Conservation (phyloP, 2,329 filamentous ascomycete genomes). For the Colletotrichum sublineola region DNA sequence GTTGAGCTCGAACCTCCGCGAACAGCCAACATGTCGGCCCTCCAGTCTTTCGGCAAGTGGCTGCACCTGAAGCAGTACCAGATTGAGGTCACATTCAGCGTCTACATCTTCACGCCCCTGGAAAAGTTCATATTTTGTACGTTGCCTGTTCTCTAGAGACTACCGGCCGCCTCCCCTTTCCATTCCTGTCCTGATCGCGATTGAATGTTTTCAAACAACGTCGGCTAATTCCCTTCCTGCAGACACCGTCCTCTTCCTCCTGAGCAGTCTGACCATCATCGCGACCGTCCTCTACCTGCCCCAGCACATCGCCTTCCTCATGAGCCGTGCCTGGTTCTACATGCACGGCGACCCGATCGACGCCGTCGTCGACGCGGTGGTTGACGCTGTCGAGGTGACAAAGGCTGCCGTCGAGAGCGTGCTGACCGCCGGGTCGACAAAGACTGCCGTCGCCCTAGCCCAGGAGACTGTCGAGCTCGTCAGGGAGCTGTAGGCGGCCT, state of each 20-base stretch:
- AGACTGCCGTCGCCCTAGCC: slow-evolving; percentile 36
- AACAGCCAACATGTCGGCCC: slow-evolving; percentile 50
- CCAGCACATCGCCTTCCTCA: slow-evolving; percentile 86
- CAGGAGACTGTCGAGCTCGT: slow-evolving; percentile 48
- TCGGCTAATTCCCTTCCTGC: slow-evolving; percentile 26
- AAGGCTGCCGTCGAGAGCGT: slow-evolving; percentile 55
- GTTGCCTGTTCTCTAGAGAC: slow-evolving; percentile 51
- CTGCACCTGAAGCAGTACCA: slow-evolving; percentile 96
- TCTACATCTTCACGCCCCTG: slow-evolving; percentile 97
- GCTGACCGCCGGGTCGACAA: slow-evolving; percentile 44
- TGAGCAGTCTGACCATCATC: slow-evolving; percentile 87
- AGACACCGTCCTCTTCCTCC: slow-evolving; percentile 94
- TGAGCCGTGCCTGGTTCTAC: slow-evolving; percentile 93
- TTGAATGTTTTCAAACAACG: not conserved
- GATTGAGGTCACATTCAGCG: slow-evolving; percentile 95
- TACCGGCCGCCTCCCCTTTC: not conserved
- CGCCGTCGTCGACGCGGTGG: slow-evolving; percentile 74
- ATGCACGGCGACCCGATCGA: slow-evolving; percentile 82
- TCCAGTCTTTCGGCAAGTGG: slow-evolving; percentile 79
- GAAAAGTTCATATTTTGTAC: slow-evolving; percentile 98
- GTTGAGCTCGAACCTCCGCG: not conserved
- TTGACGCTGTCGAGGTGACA: slow-evolving; percentile 62
- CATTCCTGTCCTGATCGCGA: not conserved
- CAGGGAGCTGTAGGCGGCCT: slow-evolving; percentile 53
- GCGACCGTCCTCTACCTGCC: slow-evolving; percentile 94